phyloP scores from a whole-genome alignment of 2,329 filamentous ascomycete genomes.

The Venturia effusa region DNA sequence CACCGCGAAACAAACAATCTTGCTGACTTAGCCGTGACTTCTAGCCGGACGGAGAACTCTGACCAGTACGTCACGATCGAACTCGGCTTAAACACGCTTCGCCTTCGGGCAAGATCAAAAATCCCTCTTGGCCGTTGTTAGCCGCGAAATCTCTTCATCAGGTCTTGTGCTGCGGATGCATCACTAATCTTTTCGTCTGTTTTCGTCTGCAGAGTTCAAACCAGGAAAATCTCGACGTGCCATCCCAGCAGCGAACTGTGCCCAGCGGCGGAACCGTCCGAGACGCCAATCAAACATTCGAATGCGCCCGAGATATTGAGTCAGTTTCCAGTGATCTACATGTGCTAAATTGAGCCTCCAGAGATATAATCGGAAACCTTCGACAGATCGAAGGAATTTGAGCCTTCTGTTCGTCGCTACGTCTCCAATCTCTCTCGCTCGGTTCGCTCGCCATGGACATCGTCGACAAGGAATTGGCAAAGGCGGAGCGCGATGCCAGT shows the following conservation, averaged over 20 bases:
- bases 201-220: too few species aligned
- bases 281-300: neutral
- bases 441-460: neutral
- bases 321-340: neutral
- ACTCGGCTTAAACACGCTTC: neutral
- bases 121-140: neutral
- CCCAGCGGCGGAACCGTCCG: neutral
- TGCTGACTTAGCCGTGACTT: neutral
- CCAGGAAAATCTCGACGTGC: neutral
- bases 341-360: neutral
- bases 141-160: neutral
- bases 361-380: neutral
- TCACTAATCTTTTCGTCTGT: too few species aligned
- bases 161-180: neutral
- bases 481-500: conserved; percentile 8
- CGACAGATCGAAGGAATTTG: neutral
- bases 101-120: neutral
- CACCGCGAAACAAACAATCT: neutral
- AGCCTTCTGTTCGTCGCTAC: neutral
- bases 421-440: neutral
- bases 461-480: conserved; percentile 3
- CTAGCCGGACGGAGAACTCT: neutral
- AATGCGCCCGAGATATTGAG: neutral
- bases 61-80: neutral
- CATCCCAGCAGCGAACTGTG: neutral